Evolutionary conservation across 805 yeast genomes (phyloP).

Genomic region (Candida maesae): DNA sequence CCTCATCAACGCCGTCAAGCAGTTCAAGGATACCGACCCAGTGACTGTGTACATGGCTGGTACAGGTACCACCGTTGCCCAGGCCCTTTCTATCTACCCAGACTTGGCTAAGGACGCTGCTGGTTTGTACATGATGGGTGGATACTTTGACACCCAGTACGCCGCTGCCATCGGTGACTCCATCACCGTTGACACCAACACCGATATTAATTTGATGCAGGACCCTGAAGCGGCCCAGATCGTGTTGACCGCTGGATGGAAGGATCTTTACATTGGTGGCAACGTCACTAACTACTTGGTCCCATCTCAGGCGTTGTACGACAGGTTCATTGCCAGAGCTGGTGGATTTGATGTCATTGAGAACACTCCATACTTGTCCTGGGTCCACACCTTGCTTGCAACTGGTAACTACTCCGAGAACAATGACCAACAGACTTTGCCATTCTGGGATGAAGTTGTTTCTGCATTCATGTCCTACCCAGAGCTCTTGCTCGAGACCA

Average conservation of each 20-base stretch:
- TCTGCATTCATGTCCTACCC: constrained; percentile 36
- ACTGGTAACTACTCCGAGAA: constrained; percentile 34
- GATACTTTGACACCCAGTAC: constrained; percentile 39
- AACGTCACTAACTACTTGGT: constrained; percentile 39
- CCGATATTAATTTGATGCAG: constrained; percentile 40
- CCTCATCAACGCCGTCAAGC: constrained; percentile 37
- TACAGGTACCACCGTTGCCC: constrained; percentile 42
- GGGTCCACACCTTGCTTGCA: constrained; percentile 30
- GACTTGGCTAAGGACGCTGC: constrained; percentile 36
- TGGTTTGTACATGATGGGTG: constrained; percentile 41
- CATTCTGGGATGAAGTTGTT: constrained; percentile 43
- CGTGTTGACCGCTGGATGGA: constrained; percentile 39
- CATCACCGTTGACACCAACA: constrained; percentile 36
- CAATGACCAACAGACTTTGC: constrained; percentile 34
- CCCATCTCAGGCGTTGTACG: constrained; percentile 37
- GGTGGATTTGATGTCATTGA: constrained; percentile 30
- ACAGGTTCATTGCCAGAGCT: constrained; percentile 34
- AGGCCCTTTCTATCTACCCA: constrained; percentile 39
- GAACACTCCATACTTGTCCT: constrained; percentile 28
- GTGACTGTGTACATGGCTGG: constrained; percentile 39
- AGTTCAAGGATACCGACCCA: constrained; percentile 33
- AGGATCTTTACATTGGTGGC: constrained; percentile 36
- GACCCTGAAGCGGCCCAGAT: constrained; percentile 46
- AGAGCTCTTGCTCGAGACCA: constrained; percentile 31
- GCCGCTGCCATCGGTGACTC: constrained; percentile 32